Conservation (phyloP, 345 rosid genomes). For the Camelina laxa region DNA sequence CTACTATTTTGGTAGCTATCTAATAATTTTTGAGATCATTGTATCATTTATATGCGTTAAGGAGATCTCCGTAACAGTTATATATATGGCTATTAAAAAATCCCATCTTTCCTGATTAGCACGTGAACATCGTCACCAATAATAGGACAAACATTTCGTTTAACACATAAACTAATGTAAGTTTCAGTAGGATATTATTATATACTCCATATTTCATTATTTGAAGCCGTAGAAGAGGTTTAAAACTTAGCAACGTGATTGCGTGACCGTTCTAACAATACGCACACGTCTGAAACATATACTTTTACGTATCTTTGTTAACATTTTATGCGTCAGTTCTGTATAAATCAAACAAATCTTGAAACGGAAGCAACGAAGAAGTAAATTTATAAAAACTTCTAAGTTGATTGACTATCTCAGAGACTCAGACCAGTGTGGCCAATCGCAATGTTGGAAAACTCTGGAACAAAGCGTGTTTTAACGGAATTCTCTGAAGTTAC, state of each 20-base stretch:
- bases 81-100: background rate
- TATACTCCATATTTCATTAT: background rate
- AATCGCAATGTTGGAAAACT: slow-evolving; percentile 14
- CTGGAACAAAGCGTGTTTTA: slow-evolving; percentile 20
- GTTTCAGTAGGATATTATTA: background rate
- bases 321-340: background rate
- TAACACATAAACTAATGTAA: background rate
- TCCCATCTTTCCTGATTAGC: background rate
- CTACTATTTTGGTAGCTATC: slow-evolving; percentile 14
- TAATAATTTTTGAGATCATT: background rate
- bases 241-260: slow-evolving; percentile 9
- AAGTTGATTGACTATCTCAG: background rate
- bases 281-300: background rate
- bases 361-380: background rate
- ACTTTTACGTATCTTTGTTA: background rate
- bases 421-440: background rate
- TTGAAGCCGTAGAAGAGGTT: background rate
- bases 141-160: slow-evolving; percentile 21
- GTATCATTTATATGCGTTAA: too few species aligned
- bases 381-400: background rate
- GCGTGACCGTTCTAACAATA: slow-evolving; percentile 7
- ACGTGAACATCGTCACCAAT: too few species aligned
- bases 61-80: too few species aligned
- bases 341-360: slow-evolving; percentile 13
- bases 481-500: slow-evolving; percentile 3